phyloP scores from a whole-genome alignment of 305 asterid genomes.

The Stenogyne calaminthoides region DNA sequence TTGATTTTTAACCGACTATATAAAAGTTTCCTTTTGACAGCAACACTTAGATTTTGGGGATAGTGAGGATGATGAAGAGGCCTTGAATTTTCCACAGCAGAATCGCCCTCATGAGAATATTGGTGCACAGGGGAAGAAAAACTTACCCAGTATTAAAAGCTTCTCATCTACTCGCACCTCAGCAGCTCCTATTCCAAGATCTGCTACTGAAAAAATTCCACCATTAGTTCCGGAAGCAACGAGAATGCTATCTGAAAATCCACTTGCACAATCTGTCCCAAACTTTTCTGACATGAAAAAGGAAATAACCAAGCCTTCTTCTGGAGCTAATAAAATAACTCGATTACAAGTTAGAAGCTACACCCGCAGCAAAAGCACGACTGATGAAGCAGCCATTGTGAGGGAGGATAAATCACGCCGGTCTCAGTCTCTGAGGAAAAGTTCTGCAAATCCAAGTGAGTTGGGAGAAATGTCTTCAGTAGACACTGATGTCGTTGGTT shows the following conservation, averaged over 20 bases:
- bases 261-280: constrained; percentile 80
- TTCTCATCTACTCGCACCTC: constrained; percentile 55
- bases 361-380: constrained; percentile 60
- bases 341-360: constrained; percentile 62
- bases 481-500: constrained; percentile 50
- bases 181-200: constrained; percentile 56
- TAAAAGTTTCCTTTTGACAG: constrained; percentile 65
- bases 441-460: constrained; percentile 51
- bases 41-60: constrained; percentile 67
- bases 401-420: constrained; percentile 62
- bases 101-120: constrained; percentile 42
- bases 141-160: constrained; percentile 46
- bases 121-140: constrained; percentile 59
- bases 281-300: constrained; percentile 53
- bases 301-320: constrained; percentile 68
- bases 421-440: constrained; percentile 61
- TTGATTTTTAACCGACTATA: constrained; percentile 55
- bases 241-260: constrained; percentile 78
- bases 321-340: constrained; percentile 54
- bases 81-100: constrained; percentile 52
- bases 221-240: constrained; percentile 54
- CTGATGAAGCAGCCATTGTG: constrained; percentile 49
- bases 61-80: constrained; percentile 66
- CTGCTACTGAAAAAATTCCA: constrained; percentile 59
- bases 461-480: constrained; percentile 45